Base-by-base conservation (phyloP, 495 filamentous ascomycete genomes). In the Penicillium fimorum region DNA sequence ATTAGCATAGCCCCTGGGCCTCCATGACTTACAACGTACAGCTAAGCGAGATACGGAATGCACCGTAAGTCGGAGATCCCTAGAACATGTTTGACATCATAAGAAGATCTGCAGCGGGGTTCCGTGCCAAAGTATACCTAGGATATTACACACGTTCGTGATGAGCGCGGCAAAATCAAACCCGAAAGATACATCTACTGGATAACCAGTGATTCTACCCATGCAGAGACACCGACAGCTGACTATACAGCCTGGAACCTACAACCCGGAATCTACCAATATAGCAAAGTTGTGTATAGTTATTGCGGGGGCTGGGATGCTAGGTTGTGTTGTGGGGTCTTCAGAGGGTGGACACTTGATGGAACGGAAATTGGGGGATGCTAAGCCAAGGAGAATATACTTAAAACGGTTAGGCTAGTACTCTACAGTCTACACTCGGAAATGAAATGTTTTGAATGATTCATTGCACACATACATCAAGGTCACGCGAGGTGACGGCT, bases 401-500 rank as follows among this genome's bases (percentile, higher is more conserved):
- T 20, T 1, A 42, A 0, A 6, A 22, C 2, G 22, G 22, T 1
- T 22, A 22, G 22, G 22, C 22, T 22, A 22, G 22, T 22, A 22
- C 22, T 22, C 22, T 37, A 44, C 33, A 37, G 11, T 20, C 33
- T 50, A 50, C 48, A n/a, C 8, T 38, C 32, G 29, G 20, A 29
- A 57, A 52, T 22, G 6, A 12, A 32, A 42, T 42, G 50, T 51
- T 53, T 53, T 49, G 24, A 50, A 50, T 22, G 24, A 51, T 51
- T 54, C 47, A 40, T 53, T 61, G 46, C 52, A 60, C 35, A 50
- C 58, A 58, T 52, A 61, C 55, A 58, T 47, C 56, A 57, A 55
- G 33, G 58, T 64, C 66, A 66, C 64, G 25, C 44, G n/a, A 51
- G 66, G 71, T 68, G 70, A 76, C 73, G 73, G 73, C 73, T 76